phyloP scores from a whole-genome alignment of 495 filamentous ascomycete species.

The Poronia punctata region DNA sequence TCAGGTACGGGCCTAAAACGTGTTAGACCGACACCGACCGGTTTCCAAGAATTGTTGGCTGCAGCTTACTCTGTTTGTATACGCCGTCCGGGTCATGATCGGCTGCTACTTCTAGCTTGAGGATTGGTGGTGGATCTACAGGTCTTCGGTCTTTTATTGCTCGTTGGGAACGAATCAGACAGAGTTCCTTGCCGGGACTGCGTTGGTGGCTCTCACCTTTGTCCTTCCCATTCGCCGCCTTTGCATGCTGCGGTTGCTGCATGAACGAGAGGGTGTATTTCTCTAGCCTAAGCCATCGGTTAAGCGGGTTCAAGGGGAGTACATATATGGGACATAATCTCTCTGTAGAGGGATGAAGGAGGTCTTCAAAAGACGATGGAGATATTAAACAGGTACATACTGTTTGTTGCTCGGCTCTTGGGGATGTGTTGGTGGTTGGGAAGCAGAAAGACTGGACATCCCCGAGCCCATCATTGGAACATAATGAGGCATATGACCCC shows the following conservation, averaged over 20 bases:
- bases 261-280: constrained; percentile 25
- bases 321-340: too few species aligned
- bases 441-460: constrained; percentile 18
- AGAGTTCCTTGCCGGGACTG: not conserved
- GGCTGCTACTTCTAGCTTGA: constrained; percentile 69
- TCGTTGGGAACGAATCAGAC: not conserved
- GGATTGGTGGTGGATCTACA: constrained; percentile 88
- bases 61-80: constrained; percentile 52
- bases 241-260: constrained; percentile 26
- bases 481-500: constrained; percentile 23
- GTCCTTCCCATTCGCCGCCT: constrained; percentile 28
- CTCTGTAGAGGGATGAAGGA: too few species aligned
- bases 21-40: constrained; percentile 5
- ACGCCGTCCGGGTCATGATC: constrained; percentile 70
- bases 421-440: constrained; percentile 19
- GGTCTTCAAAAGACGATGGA: too few species aligned
- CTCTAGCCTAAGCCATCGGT: not conserved
- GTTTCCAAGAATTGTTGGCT: constrained; percentile 12
- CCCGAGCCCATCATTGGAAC: constrained; percentile 25
- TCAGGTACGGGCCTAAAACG: constrained; percentile 70
- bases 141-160: constrained; percentile 71
- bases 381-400: constrained; percentile 16
- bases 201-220: constrained; percentile 16
- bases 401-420: constrained; percentile 12
- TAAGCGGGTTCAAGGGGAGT: constrained; percentile 9